Conservation (phyloP, 768 basidiomycete genomes). For the Coprinopsis strossmayeri region DNA sequence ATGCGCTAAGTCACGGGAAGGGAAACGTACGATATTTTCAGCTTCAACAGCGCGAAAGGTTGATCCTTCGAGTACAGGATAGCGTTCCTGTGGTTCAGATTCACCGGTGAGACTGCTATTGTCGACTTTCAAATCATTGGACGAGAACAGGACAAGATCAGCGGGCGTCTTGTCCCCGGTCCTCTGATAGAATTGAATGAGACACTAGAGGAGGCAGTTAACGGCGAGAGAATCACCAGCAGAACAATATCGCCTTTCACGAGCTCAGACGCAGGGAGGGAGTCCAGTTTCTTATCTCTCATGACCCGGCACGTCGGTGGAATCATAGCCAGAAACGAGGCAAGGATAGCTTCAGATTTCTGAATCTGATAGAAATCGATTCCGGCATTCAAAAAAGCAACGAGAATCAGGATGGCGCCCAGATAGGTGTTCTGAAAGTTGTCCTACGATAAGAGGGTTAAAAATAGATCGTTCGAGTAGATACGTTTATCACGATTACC, state of each 20-base stretch:
- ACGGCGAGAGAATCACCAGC: conserved; percentile 27
- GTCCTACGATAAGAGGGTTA: conserved; percentile 32
- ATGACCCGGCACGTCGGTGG: conserved; percentile 62
- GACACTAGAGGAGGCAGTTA: background rate
- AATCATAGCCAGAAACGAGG: conserved; percentile 69
- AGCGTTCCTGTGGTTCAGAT: conserved; percentile 62
- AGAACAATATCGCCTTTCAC: conserved; percentile 66
- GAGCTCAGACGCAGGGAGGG: conserved; percentile 53
- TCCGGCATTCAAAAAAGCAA: conserved; percentile 63
- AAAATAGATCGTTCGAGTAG: conserved; percentile 4
- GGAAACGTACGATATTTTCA: conserved; percentile 45
- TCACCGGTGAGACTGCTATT: conserved; percentile 69
- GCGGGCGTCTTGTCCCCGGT: conserved; percentile 69
- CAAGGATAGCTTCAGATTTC: conserved; percentile 67
- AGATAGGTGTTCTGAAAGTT: conserved; percentile 66
- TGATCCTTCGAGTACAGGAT: conserved; percentile 39
- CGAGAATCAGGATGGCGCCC: conserved; percentile 60
- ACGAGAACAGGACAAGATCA: conserved; percentile 52
- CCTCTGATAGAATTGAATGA: conserved; percentile 30
- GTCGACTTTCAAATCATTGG: conserved; percentile 62
- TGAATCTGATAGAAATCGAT: conserved; percentile 71
- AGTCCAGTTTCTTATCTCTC: conserved; percentile 47
- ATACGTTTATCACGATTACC: conserved; percentile 22
- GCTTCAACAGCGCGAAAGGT: conserved; percentile 50
- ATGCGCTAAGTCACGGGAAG: background rate